Evolutionary conservation across 1,284 basidiomycete species (phyloP), one percentile per base, ranked within the genome.

Genomic region (Pseudozyma hubeiensis): DNA sequence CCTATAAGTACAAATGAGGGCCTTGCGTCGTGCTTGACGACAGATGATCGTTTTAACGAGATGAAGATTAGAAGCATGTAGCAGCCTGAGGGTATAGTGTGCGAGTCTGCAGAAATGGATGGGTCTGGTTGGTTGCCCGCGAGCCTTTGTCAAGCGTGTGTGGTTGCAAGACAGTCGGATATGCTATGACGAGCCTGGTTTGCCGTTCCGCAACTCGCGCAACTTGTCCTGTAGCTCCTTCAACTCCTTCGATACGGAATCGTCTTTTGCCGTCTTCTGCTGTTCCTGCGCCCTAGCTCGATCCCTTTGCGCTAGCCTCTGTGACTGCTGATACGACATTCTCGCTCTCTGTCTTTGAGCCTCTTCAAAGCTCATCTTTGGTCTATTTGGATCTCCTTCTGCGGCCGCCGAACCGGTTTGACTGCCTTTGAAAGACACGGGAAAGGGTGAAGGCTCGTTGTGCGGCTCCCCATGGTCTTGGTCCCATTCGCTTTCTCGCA

Each of bases 381-480:
- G 17, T 44, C 33, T 53, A 7, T n/a, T 35, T 8, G 37, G 1
- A 3, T 57, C 45, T 10, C 39, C 41, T n/a, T 29, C 33, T n/a
- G 19, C 35, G 7, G 16, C 9, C 45, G 30, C 5, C 10, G 45
- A 30, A 46, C 37, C 45, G 11, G 29, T 41, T 13, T 48, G 37
- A 35, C 60, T 55, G 11, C 19, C 19, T 31, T 45, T 61, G 5
- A 19, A 24, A 3, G 58, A 29, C 1, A 24, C 7, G 0, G 66
- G 55, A 17, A 77, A 80, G 0, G 78, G 78, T 11, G 72, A 70
- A 7, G 78, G 76, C 50, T 69, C 63, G 46, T 80, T 53, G 45
- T 80, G 78, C 34, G 77, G 78, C 47, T 80, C 78, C 13, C 76
- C 76, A 19, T 71, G 68, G 24, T 63, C 70, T 24, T 66, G 56